These are phyloP conservation scores for Pythium graminicola DNA, from an alignment of 352 stramenopile genomes.

Conservation along the genomic window DNA sequence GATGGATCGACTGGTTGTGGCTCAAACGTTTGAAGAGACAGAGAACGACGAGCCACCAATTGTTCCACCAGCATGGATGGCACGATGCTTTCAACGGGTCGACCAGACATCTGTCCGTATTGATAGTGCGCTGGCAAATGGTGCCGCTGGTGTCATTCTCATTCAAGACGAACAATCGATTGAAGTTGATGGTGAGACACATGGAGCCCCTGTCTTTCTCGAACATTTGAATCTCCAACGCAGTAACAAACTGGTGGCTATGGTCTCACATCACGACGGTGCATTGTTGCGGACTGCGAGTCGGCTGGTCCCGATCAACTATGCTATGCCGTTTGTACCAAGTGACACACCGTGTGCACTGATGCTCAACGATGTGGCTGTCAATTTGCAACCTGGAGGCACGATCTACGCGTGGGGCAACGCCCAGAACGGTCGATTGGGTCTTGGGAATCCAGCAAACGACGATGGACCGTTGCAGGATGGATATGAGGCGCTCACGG, in stretches of 20 bases:
- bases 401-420: slow-evolving; percentile 64
- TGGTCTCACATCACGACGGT: slow-evolving; percentile 30
- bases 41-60: slow-evolving; percentile 5
- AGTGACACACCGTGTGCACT: slow-evolving; percentile 31
- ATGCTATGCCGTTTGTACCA: slow-evolving; percentile 25
- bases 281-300: slow-evolving; percentile 26
- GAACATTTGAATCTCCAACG: not conserved
- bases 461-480: slow-evolving; percentile 30
- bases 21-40: slow-evolving; percentile 17
- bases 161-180: slow-evolving; percentile 28
- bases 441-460: slow-evolving; percentile 29
- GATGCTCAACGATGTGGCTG: slow-evolving; percentile 31
- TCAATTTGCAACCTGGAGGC: slow-evolving; percentile 42
- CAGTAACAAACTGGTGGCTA: slow-evolving; percentile 24
- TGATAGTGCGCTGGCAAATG: slow-evolving; percentile 36
- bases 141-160: slow-evolving; percentile 45
- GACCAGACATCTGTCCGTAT: slow-evolving; percentile 35
- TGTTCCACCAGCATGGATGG: slow-evolving; percentile 22
- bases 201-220: slow-evolving; percentile 6
- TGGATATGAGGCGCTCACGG: slow-evolving; percentile 66
- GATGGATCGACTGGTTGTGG: slow-evolving; percentile 18
- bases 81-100: slow-evolving; percentile 42
- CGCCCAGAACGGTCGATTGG: slow-evolving; percentile 49
- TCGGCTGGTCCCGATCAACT: slow-evolving; percentile 16
- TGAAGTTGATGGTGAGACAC: slow-evolving; percentile 21